Conservation (phyloP, 345 rosid species). For the Syzygium grande region DNA sequence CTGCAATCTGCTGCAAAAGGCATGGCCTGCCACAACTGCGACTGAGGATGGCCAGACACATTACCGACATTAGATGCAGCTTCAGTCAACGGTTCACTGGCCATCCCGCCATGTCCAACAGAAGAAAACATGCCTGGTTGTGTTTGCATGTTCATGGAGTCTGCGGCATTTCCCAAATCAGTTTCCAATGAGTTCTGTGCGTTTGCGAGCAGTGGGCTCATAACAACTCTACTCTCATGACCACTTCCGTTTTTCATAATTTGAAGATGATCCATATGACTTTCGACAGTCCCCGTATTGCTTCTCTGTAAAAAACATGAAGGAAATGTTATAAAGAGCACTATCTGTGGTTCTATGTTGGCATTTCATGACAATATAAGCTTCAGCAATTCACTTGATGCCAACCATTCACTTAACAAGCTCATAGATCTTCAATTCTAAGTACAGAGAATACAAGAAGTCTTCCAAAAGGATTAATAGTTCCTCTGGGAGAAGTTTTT, state of each 20-base stretch:
- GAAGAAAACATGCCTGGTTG: constrained; percentile 21
- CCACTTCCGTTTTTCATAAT: constrained; percentile 29
- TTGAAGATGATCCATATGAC: constrained; percentile 34
- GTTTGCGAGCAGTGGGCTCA: constrained; percentile 25
- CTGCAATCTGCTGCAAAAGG: constrained; percentile 20
- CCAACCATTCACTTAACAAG: neutral
- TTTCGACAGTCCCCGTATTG: constrained; percentile 26
- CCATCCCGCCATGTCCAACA: constrained; percentile 22
- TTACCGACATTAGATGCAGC: constrained; percentile 34
- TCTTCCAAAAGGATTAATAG: neutral
- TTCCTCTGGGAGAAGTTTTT: neutral
- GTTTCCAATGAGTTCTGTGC: constrained; percentile 28
- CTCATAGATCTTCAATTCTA: neutral
- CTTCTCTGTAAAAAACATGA: constrained; percentile 37
- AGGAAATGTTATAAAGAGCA: neutral
- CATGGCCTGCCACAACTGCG: constrained; percentile 33
- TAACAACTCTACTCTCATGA: constrained; percentile 26
- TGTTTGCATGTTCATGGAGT: constrained; percentile 21
- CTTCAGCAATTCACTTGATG: neutral
- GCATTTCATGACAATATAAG: neutral
- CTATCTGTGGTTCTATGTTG: neutral
- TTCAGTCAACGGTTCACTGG: constrained; percentile 29
- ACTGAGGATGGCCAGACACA: constrained; percentile 28
- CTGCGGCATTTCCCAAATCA: constrained; percentile 27
- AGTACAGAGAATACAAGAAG: neutral